phyloP scores from a whole-genome alignment of 73 alveolate species.

The Halteria grandinella region DNA sequence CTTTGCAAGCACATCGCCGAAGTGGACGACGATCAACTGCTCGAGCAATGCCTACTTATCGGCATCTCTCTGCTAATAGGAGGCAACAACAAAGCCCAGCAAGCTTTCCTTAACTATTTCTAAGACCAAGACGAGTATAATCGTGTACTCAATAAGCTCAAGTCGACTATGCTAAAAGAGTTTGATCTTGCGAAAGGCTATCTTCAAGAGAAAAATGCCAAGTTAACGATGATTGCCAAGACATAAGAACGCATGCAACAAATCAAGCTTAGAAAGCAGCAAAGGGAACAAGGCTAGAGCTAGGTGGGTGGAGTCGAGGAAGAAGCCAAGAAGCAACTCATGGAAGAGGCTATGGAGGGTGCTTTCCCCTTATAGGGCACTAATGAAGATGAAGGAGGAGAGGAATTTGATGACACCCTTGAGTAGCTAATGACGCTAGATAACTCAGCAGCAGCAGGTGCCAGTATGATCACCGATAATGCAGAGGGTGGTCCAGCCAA shows the following conservation, averaged over 20 bases:
- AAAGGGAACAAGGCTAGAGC: neutral
- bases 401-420: constrained; percentile 1
- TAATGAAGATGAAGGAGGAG: neutral
- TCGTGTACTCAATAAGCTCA: constrained; percentile 38
- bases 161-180: constrained; percentile 31
- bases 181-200: constrained; percentile 49
- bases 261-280: neutral
- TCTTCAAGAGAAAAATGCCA: constrained; percentile 45
- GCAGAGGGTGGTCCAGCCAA: too few species aligned
- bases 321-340: too few species aligned
- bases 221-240: constrained; percentile 29
- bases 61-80: constrained; percentile 67
- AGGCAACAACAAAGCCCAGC: constrained; percentile 63
- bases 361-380: neutral
- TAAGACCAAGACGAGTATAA: constrained; percentile 44
- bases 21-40: constrained; percentile 44
- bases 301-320: too few species aligned
- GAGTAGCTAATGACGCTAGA: constrained; percentile 48
- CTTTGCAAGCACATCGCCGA: constrained; percentile 58
- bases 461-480: too few species aligned
- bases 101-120: constrained; percentile 61
- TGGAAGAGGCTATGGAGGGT: neutral
- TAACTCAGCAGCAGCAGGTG: too few species aligned
- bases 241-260: constrained; percentile 12
- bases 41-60: constrained; percentile 53